A percentile compares a stretch with the other conserved stretches of the same genome.
Evolutionary conservation across 192 early-diverging fungal species (phyloP).

Genomic region (Coemansia sp.): DNA sequence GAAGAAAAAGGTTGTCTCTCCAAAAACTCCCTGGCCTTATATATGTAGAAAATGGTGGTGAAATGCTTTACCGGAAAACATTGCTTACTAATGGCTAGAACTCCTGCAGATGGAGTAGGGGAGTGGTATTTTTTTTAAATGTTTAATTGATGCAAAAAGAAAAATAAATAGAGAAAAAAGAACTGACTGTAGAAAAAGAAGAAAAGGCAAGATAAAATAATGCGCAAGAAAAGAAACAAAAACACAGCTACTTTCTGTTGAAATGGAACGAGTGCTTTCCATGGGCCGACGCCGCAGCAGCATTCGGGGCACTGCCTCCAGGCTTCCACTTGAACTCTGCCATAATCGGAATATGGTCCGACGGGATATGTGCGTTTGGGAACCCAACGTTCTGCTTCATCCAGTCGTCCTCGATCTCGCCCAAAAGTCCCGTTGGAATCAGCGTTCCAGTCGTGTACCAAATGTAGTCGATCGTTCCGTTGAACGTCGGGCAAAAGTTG

Average conservation of each 20-base stretch:
- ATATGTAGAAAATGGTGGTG: too few species aligned
- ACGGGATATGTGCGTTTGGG: slow-evolving; percentile 87
- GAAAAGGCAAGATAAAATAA: background rate
- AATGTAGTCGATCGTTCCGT: slow-evolving; percentile 91
- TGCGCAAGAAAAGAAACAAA: background rate
- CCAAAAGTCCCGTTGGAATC: slow-evolving; percentile 75
- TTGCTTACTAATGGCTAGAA: too few species aligned
- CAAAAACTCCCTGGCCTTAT: too few species aligned
- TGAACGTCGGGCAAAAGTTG: slow-evolving; percentile 84
- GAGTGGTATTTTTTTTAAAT: background rate
- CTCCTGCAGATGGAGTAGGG: too few species aligned
- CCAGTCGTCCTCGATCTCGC: slow-evolving; percentile 81
- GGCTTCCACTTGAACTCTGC: slow-evolving; percentile 70
- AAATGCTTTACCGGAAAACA: too few species aligned
- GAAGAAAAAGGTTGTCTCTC: too few species aligned
- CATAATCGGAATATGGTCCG: slow-evolving; percentile 75
- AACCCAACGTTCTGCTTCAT: slow-evolving; percentile 80
- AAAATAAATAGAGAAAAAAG: slow-evolving; percentile 9
- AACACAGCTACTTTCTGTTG: slow-evolving; percentile 22
- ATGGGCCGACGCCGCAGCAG: slow-evolving; percentile 6
- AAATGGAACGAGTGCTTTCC: slow-evolving; percentile 45
- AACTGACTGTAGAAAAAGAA: slow-evolving; percentile 10
- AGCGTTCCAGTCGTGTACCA: slow-evolving; percentile 82
- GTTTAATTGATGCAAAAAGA: background rate
- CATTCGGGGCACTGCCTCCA: slow-evolving; percentile 13